These are phyloP conservation scores for Penicillium palitans DNA, from an alignment of 2,329 filamentous ascomycete species.

Conservation along the genomic window DNA sequence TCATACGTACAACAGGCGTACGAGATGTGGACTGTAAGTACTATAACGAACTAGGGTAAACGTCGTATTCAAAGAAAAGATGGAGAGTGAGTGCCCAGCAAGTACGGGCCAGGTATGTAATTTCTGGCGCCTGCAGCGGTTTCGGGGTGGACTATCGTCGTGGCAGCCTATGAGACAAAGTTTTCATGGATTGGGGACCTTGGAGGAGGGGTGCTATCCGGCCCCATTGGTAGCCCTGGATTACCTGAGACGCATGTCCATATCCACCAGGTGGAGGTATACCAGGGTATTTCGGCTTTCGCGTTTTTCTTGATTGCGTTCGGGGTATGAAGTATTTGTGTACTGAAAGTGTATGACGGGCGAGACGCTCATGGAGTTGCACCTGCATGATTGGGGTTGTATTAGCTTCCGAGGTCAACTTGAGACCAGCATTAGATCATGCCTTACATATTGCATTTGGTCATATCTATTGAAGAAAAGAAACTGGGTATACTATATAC, in stretches of 20 bases:
- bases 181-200: conserved; percentile 24
- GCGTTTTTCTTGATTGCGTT: not conserved
- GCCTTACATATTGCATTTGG: not conserved
- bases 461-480: not conserved
- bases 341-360: not conserved
- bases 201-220: conserved; percentile 21
- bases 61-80: not conserved
- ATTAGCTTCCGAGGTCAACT: not conserved
- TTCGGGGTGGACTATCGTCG: conserved; percentile 8
- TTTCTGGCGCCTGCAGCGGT: conserved; percentile 26
- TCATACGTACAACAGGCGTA: conserved; percentile 5
- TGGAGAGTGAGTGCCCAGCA: not conserved
- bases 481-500: not conserved
- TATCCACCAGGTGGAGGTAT: conserved; percentile 11
- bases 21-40: not conserved
- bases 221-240: conserved; percentile 21
- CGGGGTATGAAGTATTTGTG: not conserved
- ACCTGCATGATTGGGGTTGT: not conserved
- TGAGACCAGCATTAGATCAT: not conserved
- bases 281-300: not conserved
- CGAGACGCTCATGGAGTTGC: not conserved
- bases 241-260: conserved; percentile 11
- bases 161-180: conserved; percentile 21
- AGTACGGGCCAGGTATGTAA: conserved; percentile 5
- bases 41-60: not conserved